phyloP scores from a whole-genome alignment of 1,139 yeast species.

The Taphrina deformans region DNA sequence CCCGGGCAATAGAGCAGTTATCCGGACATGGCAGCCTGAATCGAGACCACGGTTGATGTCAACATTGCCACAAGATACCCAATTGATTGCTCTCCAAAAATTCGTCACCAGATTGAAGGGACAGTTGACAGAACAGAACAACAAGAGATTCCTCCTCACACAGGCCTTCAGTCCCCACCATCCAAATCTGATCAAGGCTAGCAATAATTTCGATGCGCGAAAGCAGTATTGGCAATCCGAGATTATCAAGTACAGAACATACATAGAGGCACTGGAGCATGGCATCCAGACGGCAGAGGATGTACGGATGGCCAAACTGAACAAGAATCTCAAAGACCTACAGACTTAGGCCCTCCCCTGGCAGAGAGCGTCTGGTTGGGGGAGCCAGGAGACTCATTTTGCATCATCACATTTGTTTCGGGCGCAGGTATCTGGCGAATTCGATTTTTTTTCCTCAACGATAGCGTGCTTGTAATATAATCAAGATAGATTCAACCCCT shows the following conservation, averaged over 20 bases:
- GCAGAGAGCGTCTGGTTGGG: neutral
- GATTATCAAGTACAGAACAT: conserved; percentile 44
- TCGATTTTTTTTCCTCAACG: neutral
- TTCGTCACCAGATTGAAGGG: conserved; percentile 41
- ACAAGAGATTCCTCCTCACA: conserved; percentile 40
- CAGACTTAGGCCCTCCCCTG: neutral
- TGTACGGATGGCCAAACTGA: neutral
- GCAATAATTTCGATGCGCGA: conserved; percentile 45
- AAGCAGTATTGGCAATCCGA: conserved; percentile 44
- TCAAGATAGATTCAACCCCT: no score
- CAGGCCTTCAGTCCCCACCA: conserved; percentile 41
- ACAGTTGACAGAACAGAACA: conserved; percentile 43
- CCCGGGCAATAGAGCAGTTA: conserved; percentile 42
- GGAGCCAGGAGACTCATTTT: neutral
- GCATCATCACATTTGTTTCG: neutral
- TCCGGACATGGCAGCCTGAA: conserved; percentile 46
- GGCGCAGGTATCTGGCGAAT: neutral
- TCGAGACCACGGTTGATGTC: conserved; percentile 43
- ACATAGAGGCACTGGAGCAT: conserved; percentile 35
- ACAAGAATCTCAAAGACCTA: conserved; percentile 3
- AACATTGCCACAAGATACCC: conserved; percentile 41
- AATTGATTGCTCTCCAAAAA: conserved; percentile 41
- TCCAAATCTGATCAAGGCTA: conserved; percentile 43
- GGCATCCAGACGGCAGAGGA: conserved; percentile 8
- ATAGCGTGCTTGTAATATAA: neutral